Conservation (phyloP, 2,329 filamentous ascomycete genomes). For the Ambrosiella xylebori region DNA sequence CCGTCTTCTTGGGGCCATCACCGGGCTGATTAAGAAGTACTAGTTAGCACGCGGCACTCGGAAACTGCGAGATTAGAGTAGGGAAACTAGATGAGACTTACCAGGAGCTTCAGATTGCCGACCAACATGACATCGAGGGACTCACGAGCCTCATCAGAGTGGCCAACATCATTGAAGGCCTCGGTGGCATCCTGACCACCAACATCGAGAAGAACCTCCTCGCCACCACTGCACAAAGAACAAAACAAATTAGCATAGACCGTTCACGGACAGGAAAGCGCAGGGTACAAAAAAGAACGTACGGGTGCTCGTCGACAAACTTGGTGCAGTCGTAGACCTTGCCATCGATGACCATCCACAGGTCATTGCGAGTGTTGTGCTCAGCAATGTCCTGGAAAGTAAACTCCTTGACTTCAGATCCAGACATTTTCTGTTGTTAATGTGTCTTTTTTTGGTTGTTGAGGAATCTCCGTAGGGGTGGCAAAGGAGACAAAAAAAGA, state of each 20-base stretch:
- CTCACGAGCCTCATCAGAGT: slow-evolving; percentile 96
- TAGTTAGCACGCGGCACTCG: neutral
- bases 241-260: neutral
- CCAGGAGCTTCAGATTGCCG: slow-evolving; percentile 63
- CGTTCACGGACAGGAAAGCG: neutral
- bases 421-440: neutral
- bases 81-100: slow-evolving; percentile 27
- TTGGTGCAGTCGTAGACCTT: slow-evolving; percentile 83
- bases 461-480: neutral
- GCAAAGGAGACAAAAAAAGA: slow-evolving; percentile 4
- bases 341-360: slow-evolving; percentile 83
- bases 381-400: slow-evolving; percentile 67
- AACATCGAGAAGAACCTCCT: slow-evolving; percentile 94
- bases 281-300: slow-evolving; percentile 23
- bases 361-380: slow-evolving; percentile 87
- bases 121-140: slow-evolving; percentile 64
- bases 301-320: slow-evolving; percentile 96
- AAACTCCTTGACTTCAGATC: slow-evolving; percentile 29
- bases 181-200: slow-evolving; percentile 92
- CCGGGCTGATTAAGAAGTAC: slow-evolving; percentile 39
- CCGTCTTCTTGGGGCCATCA: slow-evolving; percentile 51
- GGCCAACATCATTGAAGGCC: slow-evolving; percentile 97
- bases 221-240: slow-evolving; percentile 56
- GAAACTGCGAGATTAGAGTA: neutral
- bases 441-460: neutral